Evolutionary conservation across 192 early-diverging fungal genomes (phyloP), one percentile per base, ranked within the genome.

Genomic region (Piromyces finnis): DNA sequence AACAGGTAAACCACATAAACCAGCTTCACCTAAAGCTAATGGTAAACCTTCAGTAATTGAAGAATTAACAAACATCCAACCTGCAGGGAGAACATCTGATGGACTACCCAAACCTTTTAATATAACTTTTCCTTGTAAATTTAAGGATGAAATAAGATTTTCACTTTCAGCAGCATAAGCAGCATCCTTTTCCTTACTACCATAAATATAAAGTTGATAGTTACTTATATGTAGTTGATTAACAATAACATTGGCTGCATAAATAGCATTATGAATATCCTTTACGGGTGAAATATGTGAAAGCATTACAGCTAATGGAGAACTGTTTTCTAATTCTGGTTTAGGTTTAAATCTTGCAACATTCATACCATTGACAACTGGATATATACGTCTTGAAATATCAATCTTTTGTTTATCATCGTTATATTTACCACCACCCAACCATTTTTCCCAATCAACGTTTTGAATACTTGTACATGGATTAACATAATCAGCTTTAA

Each of bases 11-110:
- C 84, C 84, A 68, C 84, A 85, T 18, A 85, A 39, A 27, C 84
- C 84, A 30, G 84, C 84, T 79, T 85, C 84, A 29, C 84, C 84
- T 26, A 85, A 78, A 17, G 84, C 84, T 41, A 85, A 78, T 36
- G 84, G 84, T n/a, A 85, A 77, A 28, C 84, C 84, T 82, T 85
- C 84, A 12, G 84, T 85, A 29, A 85, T 87, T 4, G 86, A 87
- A 22, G 85, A 87, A 78, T 87, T 87, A 80, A 87, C 86, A 83
- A 87, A 87, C 3, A 87, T 81, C 84, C 84, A 88, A 51, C 86
- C 86, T 15, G 83, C 83, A 12, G 86, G 86, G 18, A 87, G 77
- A 13, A 87, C 86, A 29, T 51, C 78, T 13, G 86, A 80, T 22
- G 86, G 86, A 78, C 68, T 84, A 18, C 86, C 86, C 29, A 87